Evolutionary conservation across 78 protist species (phyloP).

Genomic region (Andalucia godoyi): DNA sequence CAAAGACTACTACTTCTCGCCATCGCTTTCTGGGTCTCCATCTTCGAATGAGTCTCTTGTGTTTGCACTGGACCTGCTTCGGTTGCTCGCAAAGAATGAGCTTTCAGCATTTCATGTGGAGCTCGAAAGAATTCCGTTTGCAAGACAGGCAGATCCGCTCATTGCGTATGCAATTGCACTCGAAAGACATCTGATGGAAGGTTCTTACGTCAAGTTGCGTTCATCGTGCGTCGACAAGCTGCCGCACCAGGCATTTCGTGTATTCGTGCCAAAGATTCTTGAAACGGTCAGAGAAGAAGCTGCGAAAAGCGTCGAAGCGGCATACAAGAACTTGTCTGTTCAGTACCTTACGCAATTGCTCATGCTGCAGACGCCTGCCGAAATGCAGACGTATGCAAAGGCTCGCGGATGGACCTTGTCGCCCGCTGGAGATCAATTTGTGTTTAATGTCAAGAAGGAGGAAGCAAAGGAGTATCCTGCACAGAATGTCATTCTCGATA

Average conservation of each 20-base stretch:
- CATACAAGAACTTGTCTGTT: conserved; percentile 12
- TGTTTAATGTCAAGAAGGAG: background rate
- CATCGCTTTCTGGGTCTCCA: background rate
- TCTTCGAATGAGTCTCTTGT: background rate
- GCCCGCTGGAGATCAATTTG: background rate
- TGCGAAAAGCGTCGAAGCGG: background rate
- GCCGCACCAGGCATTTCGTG: conserved; percentile 1
- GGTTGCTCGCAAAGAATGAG: conserved; percentile 40
- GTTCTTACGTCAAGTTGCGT: conserved; percentile 25
- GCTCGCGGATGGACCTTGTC: background rate
- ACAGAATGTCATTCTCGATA: background rate
- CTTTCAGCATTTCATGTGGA: conserved; percentile 51
- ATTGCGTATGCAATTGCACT: conserved; percentile 15
- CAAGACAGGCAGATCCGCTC: background rate
- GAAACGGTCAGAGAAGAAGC: conserved; percentile 24
- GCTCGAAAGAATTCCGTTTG: conserved; percentile 24
- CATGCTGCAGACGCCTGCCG: background rate
- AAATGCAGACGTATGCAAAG: background rate
- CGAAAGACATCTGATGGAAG: conserved; percentile 60
- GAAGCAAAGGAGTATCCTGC: background rate
- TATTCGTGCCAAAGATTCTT: conserved; percentile 5
- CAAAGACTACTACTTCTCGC: conserved; percentile 26
- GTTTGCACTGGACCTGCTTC: conserved; percentile 48
- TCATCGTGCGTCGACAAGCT: background rate
- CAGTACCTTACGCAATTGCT: conserved; percentile 1